Base-by-base conservation (phyloP, 768 basidiomycete species). In the Boletus coccyginus region DNA sequence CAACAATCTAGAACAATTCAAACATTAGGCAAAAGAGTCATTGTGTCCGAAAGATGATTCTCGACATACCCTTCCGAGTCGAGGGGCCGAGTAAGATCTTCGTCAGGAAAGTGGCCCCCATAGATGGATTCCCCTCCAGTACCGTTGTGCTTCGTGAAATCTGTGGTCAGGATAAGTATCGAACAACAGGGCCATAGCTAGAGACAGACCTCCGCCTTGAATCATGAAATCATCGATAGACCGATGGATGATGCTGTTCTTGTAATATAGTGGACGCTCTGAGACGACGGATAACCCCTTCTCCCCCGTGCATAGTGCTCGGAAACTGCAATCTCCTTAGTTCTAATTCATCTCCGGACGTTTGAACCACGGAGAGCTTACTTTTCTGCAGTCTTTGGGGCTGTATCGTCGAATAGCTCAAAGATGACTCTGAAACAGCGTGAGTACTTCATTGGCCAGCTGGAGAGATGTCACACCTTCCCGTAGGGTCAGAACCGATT, bases 301-400 rank as follows among this genome's bases (percentile, higher is more conserved):
- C 70, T 93, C 90, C 10, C 94, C 94, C 1, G 92, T 95, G 68
- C 90, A 92, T 50, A 96, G 75, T 4, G 86, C 83, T 43, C 93
- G 83, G 70, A 95, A 95, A 73, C 92, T 95, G 45, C 12, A 16
- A 50, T 49, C 10, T 48, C 38, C 10, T 66, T 36, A 70, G 58
- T 41, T 59, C 21, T 42, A 2, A 11, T 48, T 5, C 24, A 54
- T 38, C 42, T 41, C 27, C 47, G 33, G 19, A 46, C 41, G 27
- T 50, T 33, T 32, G n/a, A 31, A 33, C 31, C 17, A 49, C 42
- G 32, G 13, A 39, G 40, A 53, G 60, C 78, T 53, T 65, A 93
- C 92, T 94, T 94, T 78, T 93, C 88, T 56, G 75, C 77, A 12
- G 91, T 89, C 74, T 86, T 86, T 5, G 92, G 92, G 3, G 81